Base-by-base conservation (phyloP, 306 rosid genomes). In the Senna siamea region DNA sequence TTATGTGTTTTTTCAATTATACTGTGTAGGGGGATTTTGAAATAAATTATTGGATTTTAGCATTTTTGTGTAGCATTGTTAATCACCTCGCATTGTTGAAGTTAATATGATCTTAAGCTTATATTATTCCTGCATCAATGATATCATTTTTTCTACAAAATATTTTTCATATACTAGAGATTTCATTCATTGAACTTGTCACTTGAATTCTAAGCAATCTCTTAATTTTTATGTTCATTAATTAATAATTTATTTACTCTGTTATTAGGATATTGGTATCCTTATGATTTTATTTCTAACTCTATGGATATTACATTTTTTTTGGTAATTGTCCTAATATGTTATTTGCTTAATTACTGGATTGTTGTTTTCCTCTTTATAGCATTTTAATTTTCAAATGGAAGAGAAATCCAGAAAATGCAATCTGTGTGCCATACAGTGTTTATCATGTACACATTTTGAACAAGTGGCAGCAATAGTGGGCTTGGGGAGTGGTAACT, bases 341-440 rank as follows among this genome's bases (percentile, higher is more conserved):
- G 20, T 30, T 59, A 53, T 11, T 66, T 6, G 63, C 34, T 48
- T 28, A 32, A 46, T 72, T 34, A 26, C 61, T 7, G 30, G 55
- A 35, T 59, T 67, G 19, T 10, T 9, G 26, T 37, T 48, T 55
- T 38, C 70, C 14, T 72, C 28, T 73, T 72, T 68, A 3, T 70
- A n/a, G 44, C 69, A 32, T n/a, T 44, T n/a, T 62, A 43, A 35
- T 9, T 47, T 37, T 41, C 52, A 43, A 69, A 69, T 7, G 20
- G 52, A 50, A 51, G 80, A 74, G 57, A 74, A 35, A 28, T 67
- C 50, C 7, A 13, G 40, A 53, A 63, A 43, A 68, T 47, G 60
- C 70, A 78, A 67, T n/a, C 47, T 17, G 52, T 23, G 63, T 13
- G 62, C 40, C 34, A 28, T 64, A 15, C n/a, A 22, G 63, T 46